These are phyloP conservation scores for Thelephora ganbajun DNA, from an alignment of 768 basidiomycete genomes.

Conservation along the genomic window DNA sequence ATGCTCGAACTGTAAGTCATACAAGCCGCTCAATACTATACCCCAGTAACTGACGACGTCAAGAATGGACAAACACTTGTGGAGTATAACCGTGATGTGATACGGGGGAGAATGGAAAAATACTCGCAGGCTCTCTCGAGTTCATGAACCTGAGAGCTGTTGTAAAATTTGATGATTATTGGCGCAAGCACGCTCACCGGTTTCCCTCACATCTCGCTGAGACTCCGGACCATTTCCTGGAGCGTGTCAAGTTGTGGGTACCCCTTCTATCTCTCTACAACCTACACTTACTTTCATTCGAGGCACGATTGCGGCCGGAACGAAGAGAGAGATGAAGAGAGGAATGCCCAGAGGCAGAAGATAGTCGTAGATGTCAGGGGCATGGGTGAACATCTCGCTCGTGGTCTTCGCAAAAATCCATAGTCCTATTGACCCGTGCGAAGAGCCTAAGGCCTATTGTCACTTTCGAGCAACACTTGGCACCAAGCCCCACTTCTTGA, in stretches of 20 bases:
- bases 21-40: background rate
- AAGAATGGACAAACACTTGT: too few species aligned
- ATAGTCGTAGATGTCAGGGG: too few species aligned
- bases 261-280: too few species aligned
- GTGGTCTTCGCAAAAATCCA: too few species aligned
- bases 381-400: too few species aligned
- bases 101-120: background rate
- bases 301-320: constrained; percentile 11
- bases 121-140: background rate
- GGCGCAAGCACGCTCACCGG: background rate
- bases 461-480: constrained; percentile 96
- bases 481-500: constrained; percentile 98
- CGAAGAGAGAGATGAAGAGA: too few species aligned
- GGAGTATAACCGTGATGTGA: too few species aligned
- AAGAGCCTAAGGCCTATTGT: too few species aligned
- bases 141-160: background rate
- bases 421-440: too few species aligned
- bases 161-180: background rate
- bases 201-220: constrained; percentile 3
- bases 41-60: too few species aligned
- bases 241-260: constrained; percentile 7
- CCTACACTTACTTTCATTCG: background rate
- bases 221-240: constrained; percentile 3
- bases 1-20: background rate
- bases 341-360: too few species aligned